These are phyloP conservation scores for Globisporangium paroecandrum DNA, from an alignment of 352 stramenopile species.

Conservation along the genomic window DNA sequence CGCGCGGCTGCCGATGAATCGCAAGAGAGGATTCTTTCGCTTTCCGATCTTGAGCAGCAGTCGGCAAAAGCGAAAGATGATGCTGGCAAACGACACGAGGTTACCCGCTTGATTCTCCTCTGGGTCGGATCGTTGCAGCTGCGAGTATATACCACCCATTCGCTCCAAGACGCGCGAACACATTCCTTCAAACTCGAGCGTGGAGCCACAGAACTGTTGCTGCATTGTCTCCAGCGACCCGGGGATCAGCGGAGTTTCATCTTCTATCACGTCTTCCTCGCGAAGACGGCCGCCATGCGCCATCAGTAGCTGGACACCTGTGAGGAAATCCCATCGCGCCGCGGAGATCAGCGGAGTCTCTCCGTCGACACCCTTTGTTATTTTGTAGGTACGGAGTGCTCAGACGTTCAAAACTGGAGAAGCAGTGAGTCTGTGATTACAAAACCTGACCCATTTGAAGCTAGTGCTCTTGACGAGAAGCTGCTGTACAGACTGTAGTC, in stretches of 20 bases:
- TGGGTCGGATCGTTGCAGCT: background rate
- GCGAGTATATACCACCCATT: background rate
- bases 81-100: background rate
- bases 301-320: background rate
- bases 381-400: no score
- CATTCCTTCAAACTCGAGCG: background rate
- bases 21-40: background rate
- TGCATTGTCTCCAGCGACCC: background rate
- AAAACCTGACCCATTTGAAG: no score
- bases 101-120: background rate
- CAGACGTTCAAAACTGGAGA: no score
- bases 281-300: background rate
- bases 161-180: background rate
- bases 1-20: background rate
- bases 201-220: background rate
- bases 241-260: background rate
- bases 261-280: background rate
- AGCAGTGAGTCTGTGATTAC: no score
- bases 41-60: background rate
- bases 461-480: no score
- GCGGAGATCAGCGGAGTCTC: background rate
- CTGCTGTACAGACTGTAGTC: no score
- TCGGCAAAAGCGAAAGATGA: background rate
- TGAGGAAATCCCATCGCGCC: background rate
- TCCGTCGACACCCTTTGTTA: background rate